Evolutionary conservation across 2,329 filamentous ascomycete species (phyloP), one percentile per base, ranked within the genome.

Genomic region (Dactylellina parvicollis): DNA sequence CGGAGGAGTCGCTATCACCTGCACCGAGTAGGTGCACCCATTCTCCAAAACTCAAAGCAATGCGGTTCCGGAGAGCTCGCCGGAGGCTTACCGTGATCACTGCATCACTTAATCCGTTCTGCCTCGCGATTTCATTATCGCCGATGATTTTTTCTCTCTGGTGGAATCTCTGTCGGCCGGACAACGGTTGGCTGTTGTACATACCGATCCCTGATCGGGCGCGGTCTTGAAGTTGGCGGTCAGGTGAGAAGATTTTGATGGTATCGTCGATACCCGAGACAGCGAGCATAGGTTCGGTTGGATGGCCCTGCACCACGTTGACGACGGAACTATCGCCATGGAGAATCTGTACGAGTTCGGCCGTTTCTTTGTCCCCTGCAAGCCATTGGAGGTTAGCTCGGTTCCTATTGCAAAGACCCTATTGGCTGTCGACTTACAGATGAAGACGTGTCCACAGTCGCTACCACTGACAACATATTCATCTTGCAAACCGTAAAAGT

Each of bases 291-390:
- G 88, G 87, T 78, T 90, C 88, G 76, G 88, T 89, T 1, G 88
- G 88, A 78, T 90, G 88, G 1, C 86, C 86, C 85, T 76, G 36
- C 55, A 89, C 82, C 14, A 90, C 88, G 76, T 90, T 90, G 65
- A 90, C 88, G n/a, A 89, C 86, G 75, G 90, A 88, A 22, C 86
- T 86, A 78, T 90, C 88, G 0, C 86, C 88, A 78, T 88, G 85
- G 4, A 90, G 81, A 14, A 90, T 87, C 77, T 89, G 89, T 54
- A 89, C 82, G 52, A 90, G 80, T 64, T 86, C 81, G 16, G 83
- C 81, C 3, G 86, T 87, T 76, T 88, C 87, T 62, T 85, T 84
- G 76, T 90, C 87, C 88, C 77, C 74, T 75, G 61, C 46, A 57
- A 32, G 36, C 50, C 20, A 54, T 49, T 54, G n/a, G n/a, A 62